phyloP scores from a whole-genome alignment of 73 alveolate genomes.

The Paramecium bursaria region DNA sequence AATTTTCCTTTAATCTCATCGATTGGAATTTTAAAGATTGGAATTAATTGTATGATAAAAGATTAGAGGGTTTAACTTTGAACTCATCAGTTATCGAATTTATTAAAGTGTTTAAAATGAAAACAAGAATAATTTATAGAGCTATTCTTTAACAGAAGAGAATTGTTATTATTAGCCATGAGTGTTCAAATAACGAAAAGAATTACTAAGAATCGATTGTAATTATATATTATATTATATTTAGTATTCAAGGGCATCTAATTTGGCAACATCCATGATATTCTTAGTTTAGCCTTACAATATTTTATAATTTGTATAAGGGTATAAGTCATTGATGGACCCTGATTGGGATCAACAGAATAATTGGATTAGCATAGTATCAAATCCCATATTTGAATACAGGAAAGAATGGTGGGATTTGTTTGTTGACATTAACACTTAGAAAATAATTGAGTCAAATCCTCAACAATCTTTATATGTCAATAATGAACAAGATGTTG shows the following conservation, averaged over 20 bases:
- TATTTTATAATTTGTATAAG: conserved; percentile 1
- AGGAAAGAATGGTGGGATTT: conserved; percentile 63
- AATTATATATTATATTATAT: neutral
- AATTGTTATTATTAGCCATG: conserved; percentile 26
- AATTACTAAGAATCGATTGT: conserved; percentile 3
- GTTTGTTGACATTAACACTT: conserved; percentile 13
- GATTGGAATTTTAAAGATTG: conserved; percentile 33
- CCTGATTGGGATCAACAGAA: conserved; percentile 24
- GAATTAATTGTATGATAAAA: conserved; percentile 1
- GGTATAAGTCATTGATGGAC: conserved; percentile 44
- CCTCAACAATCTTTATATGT: conserved; percentile 27
- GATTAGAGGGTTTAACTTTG: conserved; percentile 21
- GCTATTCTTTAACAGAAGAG: conserved; percentile 32
- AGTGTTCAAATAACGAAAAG: conserved; percentile 10
- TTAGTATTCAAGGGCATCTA: conserved; percentile 19
- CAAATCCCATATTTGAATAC: conserved; percentile 57
- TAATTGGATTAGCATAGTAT: conserved; percentile 31
- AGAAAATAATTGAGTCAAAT: conserved; percentile 29
- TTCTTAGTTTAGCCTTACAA: conserved; percentile 38
- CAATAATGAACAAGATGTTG: conserved; percentile 34
- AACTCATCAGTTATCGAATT: neutral
- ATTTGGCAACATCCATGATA: neutral
- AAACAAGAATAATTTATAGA: conserved; percentile 19
- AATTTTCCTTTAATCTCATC: conserved; percentile 8
- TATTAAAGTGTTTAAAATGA: conserved; percentile 14